These are phyloP conservation scores for Fusarium sp. DNA, from an alignment of 2,329 filamentous ascomycete species.

Conservation along the genomic window DNA sequence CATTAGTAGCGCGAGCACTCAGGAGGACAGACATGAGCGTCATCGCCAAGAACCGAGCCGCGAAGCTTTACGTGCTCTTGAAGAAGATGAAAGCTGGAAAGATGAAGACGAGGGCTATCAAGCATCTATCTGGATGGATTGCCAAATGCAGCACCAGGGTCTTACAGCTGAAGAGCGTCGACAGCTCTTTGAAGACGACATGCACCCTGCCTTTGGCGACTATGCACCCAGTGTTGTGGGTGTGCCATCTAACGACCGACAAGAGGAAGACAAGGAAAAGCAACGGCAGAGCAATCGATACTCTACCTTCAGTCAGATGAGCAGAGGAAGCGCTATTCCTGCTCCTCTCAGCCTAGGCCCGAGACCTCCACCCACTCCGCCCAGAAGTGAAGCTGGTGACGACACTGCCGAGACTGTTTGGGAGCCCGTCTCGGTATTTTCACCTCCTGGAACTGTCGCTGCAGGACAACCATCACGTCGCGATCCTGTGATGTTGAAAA, in stretches of 20 bases:
- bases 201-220: constrained; percentile 37
- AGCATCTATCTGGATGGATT: constrained; percentile 34
- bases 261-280: not conserved
- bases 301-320: constrained; percentile 18
- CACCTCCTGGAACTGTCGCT: constrained; percentile 1
- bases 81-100: constrained; percentile 1
- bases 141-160: constrained; percentile 18
- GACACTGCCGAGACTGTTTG: constrained; percentile 12
- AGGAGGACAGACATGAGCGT: not conserved
- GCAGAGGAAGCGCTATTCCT: constrained; percentile 19
- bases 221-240: constrained; percentile 17
- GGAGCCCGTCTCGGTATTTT: constrained; percentile 24
- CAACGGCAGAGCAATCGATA: not conserved
- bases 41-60: not conserved
- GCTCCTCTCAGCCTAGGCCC: constrained; percentile 6
- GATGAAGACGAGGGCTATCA: constrained; percentile 7
- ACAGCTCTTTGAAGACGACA: constrained; percentile 18
- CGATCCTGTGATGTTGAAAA: not conserved
- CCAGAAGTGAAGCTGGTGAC: not conserved
- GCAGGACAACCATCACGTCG: not conserved
- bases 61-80: not conserved
- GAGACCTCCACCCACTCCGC: not conserved
- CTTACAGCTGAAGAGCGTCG: constrained; percentile 19
- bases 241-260: not conserved
- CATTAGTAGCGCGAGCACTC: not conserved